Evolutionary conservation across 768 basidiomycete species (phyloP).

Genomic region (Cystobasidiopsis lactophilus): DNA sequence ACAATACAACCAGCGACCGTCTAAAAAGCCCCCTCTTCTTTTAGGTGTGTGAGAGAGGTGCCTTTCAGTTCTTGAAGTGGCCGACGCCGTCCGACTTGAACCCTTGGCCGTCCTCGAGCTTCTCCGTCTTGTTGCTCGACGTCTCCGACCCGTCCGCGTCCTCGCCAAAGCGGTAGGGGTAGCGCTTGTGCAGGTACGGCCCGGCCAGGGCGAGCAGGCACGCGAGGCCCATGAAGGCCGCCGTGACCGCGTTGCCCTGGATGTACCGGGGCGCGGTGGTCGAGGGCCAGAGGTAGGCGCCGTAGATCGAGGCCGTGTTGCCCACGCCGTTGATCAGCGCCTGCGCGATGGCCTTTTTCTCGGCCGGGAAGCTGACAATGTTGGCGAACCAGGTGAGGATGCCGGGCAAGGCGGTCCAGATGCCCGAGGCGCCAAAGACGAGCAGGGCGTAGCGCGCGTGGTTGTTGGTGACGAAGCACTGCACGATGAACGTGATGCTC

Average conservation of each 20-base stretch:
- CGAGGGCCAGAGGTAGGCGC: constrained; percentile 24
- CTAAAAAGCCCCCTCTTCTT: too few species aligned
- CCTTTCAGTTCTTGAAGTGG: too few species aligned
- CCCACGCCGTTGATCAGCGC: constrained; percentile 24
- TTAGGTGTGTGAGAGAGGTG: too few species aligned
- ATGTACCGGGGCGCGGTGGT: constrained; percentile 20
- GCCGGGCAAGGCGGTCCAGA: constrained; percentile 23
- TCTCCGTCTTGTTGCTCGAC: too few species aligned
- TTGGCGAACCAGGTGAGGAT: constrained; percentile 21
- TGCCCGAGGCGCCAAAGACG: constrained; percentile 23
- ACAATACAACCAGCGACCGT: too few species aligned
- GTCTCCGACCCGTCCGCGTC: too few species aligned
- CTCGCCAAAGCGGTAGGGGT: neutral
- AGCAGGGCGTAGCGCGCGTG: constrained; percentile 22
- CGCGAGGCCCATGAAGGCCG: constrained; percentile 19
- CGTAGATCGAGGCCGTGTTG: constrained; percentile 21
- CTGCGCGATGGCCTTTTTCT: constrained; percentile 22
- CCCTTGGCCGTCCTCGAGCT: too few species aligned
- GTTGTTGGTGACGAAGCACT: constrained; percentile 18
- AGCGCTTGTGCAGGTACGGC: neutral
- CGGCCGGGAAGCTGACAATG: neutral
- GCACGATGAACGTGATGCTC: constrained; percentile 19
- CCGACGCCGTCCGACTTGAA: too few species aligned
- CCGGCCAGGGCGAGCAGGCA: constrained; percentile 4
- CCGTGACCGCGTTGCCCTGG: constrained; percentile 19